Evolutionary conservation across 768 basidiomycete genomes (phyloP), one percentile per base, ranked within the genome.

Genomic region (Tephrocybe rancida): DNA sequence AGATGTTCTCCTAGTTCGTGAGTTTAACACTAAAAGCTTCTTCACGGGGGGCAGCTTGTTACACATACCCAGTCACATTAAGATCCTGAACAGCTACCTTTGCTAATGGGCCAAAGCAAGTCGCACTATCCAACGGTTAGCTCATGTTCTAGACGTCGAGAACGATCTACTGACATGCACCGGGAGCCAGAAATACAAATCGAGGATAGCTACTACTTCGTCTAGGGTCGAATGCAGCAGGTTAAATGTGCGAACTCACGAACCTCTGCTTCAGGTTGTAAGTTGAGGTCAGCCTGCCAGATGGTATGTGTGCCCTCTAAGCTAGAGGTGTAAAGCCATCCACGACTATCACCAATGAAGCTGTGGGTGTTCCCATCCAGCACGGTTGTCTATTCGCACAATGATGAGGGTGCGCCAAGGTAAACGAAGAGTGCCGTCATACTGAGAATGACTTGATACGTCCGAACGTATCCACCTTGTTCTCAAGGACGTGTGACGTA

Each of bases 81-180:
- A 78, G 61, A 58, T 80, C 75, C 38, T 81, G 72, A 13, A 84
- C 71, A 13, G 78, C 65, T n/a, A 87, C 70, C 56, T 71, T 80
- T 27, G 77, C 76, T 4, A 72, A 65, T 32, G 82, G 74, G 19
- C 85, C 85, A 54, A 83, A 78, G 41, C 81, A 80, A 3, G 84
- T 82, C 1, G 83, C 79, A 37, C 85, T 87, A 56, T 21, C 10
- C 1, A 10, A 46, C 18, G 37, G 35, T 50, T 44, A 56, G 27
- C n/a, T 26, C 3, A 7, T 18, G 24, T 7, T 18, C 26, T 8
- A 35, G 19, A 38, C 44, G n/a, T n/a, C n/a, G 21, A 30, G 14
- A 57, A 30, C 11, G 11, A 49, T 57, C 16, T 41, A 68, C 80
- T 49, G 63, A 84, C 84, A 83, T 68, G 70, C 79, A 79, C 59